Conservation (phyloP, 192 early-diverging fungal species). For the Mortierella alpina region DNA sequence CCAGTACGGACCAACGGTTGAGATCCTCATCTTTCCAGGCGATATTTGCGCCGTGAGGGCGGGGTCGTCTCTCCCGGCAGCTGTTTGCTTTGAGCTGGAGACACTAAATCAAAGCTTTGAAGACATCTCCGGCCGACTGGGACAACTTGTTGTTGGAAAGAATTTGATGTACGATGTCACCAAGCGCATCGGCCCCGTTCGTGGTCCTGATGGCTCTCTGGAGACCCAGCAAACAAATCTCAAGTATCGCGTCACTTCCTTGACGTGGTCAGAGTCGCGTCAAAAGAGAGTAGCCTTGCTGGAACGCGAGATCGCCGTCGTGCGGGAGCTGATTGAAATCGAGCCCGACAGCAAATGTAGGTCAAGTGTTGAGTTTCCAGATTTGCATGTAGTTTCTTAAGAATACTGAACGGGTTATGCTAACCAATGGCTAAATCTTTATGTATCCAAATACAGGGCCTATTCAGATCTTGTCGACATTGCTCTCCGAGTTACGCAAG, state of each 20-base stretch:
- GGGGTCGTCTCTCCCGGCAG: conserved; percentile 19
- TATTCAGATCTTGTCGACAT: conserved; percentile 35
- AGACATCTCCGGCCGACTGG: conserved; percentile 22
- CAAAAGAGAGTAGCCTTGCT: conserved; percentile 58
- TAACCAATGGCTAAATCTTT: background rate
- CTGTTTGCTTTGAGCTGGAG: conserved; percentile 44
- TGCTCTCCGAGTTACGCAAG: conserved; percentile 33
- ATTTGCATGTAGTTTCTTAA: background rate
- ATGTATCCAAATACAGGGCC: conserved; percentile 15
- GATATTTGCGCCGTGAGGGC: conserved; percentile 32
- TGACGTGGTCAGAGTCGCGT: conserved; percentile 20
- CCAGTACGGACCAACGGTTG: conserved; percentile 38
- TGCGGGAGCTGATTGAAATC: conserved; percentile 77
- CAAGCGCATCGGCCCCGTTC: conserved; percentile 36
- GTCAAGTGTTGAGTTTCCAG: background rate
- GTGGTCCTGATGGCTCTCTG: conserved; percentile 16
- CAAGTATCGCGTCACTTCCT: conserved; percentile 33
- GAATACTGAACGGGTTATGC: background rate
- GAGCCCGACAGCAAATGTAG: conserved; percentile 90
- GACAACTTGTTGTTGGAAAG: conserved; percentile 28
- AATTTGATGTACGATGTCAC: conserved; percentile 46
- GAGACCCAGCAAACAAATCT: background rate
- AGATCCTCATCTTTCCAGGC: conserved; percentile 30
- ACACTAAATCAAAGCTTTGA: conserved; percentile 29
- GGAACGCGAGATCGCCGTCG: conserved; percentile 65